A percentile compares a stretch with the other conserved stretches of the same genome.
Conservation (phyloP, 2,329 filamentous ascomycete genomes). For the Aspergillus japonicus region DNA sequence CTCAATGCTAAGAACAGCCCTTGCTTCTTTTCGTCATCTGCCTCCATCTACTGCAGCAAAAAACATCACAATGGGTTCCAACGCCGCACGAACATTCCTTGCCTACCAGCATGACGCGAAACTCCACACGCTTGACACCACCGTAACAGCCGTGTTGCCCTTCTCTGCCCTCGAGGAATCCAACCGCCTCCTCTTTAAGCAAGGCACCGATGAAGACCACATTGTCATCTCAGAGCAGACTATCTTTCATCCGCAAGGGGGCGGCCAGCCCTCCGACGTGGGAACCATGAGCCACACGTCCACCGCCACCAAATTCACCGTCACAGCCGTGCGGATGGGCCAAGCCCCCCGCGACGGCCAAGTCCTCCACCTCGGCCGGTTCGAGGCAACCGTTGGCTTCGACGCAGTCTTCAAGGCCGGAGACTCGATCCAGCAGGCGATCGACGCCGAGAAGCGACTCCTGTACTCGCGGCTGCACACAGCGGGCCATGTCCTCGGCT, state of each 20-base stretch:
- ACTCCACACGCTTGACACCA: constrained; percentile 46
- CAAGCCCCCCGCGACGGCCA: constrained; percentile 50
- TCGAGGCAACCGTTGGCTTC: constrained; percentile 32
- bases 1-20: neutral
- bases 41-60: neutral
- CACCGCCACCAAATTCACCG: constrained; percentile 46
- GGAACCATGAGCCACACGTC: constrained; percentile 53
- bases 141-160: constrained; percentile 49
- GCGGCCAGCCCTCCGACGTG: constrained; percentile 69
- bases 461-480: constrained; percentile 70
- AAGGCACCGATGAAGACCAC: constrained; percentile 51
- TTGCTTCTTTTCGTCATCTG: neutral
- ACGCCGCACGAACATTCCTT: constrained; percentile 17
- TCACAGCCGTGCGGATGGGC: constrained; percentile 57
- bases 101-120: constrained; percentile 41
- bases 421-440: constrained; percentile 53
- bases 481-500: constrained; percentile 69
- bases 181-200: constrained; percentile 60
- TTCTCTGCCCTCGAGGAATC: constrained; percentile 52
- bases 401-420: constrained; percentile 41
- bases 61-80: neutral
- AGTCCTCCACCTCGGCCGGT: constrained; percentile 66
- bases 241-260: constrained; percentile 75
- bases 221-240: constrained; percentile 63
- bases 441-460: constrained; percentile 60